Evolutionary conservation across 2,329 filamentous ascomycete genomes (phyloP).

Genomic region (Cercospora sp.): DNA sequence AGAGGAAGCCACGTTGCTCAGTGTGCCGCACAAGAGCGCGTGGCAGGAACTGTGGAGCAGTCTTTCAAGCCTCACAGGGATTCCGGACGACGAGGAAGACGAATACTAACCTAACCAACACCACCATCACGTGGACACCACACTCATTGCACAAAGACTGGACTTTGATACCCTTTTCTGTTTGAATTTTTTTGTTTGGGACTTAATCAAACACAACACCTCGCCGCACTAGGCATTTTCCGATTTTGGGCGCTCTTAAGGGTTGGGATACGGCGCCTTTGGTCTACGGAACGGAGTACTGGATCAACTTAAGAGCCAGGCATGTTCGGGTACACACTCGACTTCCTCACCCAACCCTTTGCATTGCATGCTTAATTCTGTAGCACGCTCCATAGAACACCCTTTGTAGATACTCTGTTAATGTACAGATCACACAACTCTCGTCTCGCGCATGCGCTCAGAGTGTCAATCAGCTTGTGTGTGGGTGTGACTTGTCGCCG

Average conservation of each 20-base stretch:
- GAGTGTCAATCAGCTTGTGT: not conserved
- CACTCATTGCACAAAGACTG: slow-evolving; percentile 13
- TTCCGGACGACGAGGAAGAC: slow-evolving; percentile 32
- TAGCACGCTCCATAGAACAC: not conserved
- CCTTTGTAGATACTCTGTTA: slow-evolving; percentile 7
- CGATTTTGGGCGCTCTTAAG: slow-evolving; percentile 1
- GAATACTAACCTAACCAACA: slow-evolving; percentile 8
- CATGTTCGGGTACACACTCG: slow-evolving; percentile 8
- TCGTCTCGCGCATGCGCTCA: not conserved
- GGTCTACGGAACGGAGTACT: slow-evolving; percentile 4
- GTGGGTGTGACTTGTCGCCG: not conserved
- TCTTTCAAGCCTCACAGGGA: slow-evolving; percentile 36
- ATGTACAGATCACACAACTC: slow-evolving; percentile 6
- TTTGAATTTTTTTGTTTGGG: slow-evolving; percentile 2
- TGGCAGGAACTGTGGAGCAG: slow-evolving; percentile 40
- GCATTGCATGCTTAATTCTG: not conserved
- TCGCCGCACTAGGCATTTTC: not conserved
- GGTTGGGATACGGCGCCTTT: slow-evolving; percentile 12
- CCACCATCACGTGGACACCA: slow-evolving; percentile 5
- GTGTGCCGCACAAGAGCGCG: slow-evolving; percentile 31
- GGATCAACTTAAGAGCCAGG: slow-evolving; percentile 4
- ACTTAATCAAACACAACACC: slow-evolving; percentile 4
- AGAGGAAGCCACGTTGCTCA: slow-evolving; percentile 12
- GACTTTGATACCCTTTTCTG: slow-evolving; percentile 7
- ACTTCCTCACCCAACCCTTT: slow-evolving; percentile 10